Conservation (phyloP, 2,329 filamentous ascomycete genomes). For the Beauveria scarabaeidicola region DNA sequence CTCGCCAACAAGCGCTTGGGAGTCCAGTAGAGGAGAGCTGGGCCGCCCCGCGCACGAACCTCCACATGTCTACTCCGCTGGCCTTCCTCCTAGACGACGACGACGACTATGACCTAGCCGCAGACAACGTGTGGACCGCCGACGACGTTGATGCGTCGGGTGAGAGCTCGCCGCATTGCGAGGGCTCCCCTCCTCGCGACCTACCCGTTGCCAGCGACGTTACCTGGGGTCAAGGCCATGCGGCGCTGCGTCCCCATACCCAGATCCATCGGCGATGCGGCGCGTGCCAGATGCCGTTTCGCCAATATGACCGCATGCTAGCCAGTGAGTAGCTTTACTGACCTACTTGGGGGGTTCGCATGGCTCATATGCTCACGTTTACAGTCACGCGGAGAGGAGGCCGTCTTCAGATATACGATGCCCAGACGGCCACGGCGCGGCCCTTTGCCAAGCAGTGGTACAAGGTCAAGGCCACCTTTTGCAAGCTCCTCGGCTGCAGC, state of each 20-base stretch:
- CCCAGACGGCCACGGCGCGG: not conserved
- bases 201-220: not conserved
- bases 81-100: not conserved
- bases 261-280: conserved; percentile 7
- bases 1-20: too few relatives aligned
- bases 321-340: not conserved
- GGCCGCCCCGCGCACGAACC: too few relatives aligned
- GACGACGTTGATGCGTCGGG: not conserved
- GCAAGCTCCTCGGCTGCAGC: conserved; percentile 1
- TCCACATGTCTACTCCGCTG: conserved; percentile 1
- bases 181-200: not conserved
- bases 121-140: not conserved
- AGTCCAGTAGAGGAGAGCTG: too few relatives aligned
- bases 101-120: not conserved
- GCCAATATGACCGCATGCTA: not conserved
- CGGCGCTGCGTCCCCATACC: not conserved
- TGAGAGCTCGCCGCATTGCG: not conserved
- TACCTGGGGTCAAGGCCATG: not conserved
- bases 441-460: conserved; percentile 5
- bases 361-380: not conserved
- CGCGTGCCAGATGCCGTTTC: conserved; percentile 5
- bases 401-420: not conserved
- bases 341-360: too few relatives aligned
- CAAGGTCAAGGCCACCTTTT: not conserved
- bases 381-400: conserved; percentile 2